phyloP scores from a whole-genome alignment of 2,329 filamentous ascomycete genomes.

The Corinectria fuckeliana region DNA sequence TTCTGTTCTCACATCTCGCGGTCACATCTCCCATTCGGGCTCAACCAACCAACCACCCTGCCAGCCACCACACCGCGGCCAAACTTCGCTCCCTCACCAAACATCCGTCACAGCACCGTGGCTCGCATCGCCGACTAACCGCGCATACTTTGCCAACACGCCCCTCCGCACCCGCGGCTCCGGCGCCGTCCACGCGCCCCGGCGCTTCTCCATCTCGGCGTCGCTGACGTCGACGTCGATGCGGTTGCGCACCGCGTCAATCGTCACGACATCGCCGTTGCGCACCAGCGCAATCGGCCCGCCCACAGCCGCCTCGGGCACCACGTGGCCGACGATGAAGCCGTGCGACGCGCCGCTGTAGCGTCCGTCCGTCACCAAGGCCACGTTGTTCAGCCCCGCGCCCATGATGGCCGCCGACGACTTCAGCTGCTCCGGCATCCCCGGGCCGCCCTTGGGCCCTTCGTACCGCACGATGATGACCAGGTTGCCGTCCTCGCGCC shows the following conservation, averaged over 20 bases:
- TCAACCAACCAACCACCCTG: no score
- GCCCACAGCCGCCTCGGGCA: conserved; percentile 86
- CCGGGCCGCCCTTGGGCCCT: conserved; percentile 89
- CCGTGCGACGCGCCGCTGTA: conserved; percentile 90
- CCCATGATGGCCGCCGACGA: conserved; percentile 92
- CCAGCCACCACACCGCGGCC: no score
- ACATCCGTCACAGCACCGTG: conserved; percentile 87
- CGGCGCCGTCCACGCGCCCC: conserved; percentile 73
- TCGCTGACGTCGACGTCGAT: conserved; percentile 72
- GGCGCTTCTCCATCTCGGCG: conserved; percentile 71
- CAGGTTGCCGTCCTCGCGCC: conserved; percentile 69
- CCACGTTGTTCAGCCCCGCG: conserved; percentile 84
- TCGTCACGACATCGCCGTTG: conserved; percentile 84
- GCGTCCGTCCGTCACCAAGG: conserved; percentile 89
- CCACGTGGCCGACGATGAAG: conserved; percentile 93
- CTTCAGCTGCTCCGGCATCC: conserved; percentile 95
- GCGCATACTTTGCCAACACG: conserved; percentile 87
- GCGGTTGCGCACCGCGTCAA: conserved; percentile 81
- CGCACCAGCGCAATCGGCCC: conserved; percentile 85
- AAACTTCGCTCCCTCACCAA: conserved; percentile 32
- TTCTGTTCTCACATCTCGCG: no score
- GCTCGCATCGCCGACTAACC: conserved; percentile 87
- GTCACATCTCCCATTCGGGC: no score
- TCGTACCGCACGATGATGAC: conserved; percentile 94
- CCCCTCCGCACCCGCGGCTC: conserved; percentile 78